A percentile compares a stretch with the other conserved stretches of the same genome.
Evolutionary conservation across 2,329 filamentous ascomycete species (phyloP).

Genomic region (Orbilia ellipsospora): DNA sequence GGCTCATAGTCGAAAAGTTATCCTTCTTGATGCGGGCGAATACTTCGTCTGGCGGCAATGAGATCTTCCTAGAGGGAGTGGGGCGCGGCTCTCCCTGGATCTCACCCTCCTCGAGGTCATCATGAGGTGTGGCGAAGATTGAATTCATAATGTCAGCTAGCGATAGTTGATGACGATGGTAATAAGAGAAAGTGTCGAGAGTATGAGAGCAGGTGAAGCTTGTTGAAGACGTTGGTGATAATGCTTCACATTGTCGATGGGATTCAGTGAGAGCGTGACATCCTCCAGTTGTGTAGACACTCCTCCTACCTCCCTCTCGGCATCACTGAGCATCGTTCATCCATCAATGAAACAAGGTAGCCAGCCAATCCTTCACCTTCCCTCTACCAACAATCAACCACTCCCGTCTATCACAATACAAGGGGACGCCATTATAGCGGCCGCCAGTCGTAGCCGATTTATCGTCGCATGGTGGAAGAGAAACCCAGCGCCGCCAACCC

Average conservation of each 20-base stretch:
- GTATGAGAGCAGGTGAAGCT: too few relatives aligned
- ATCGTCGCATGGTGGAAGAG: too few relatives aligned
- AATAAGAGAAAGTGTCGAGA: background rate
- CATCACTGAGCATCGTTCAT: too few relatives aligned
- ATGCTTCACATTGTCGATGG: too few relatives aligned
- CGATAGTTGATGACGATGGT: background rate
- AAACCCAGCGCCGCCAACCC: conserved; percentile 3
- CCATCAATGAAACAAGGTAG: background rate
- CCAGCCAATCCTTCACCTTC: background rate
- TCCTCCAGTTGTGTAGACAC: too few relatives aligned
- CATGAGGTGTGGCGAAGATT: background rate
- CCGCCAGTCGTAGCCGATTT: too few relatives aligned
- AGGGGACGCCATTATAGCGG: too few relatives aligned
- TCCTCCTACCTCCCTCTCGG: too few relatives aligned
- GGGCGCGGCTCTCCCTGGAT: background rate
- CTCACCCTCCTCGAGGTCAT: conserved; percentile 18
- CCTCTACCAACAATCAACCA: background rate
- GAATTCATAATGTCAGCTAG: background rate
- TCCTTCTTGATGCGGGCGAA: conserved; percentile 9
- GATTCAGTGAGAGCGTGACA: too few relatives aligned
- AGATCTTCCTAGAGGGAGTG: background rate
- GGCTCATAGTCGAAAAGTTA: conserved; percentile 35
- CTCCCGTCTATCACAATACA: too few relatives aligned
- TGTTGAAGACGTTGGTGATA: too few relatives aligned
- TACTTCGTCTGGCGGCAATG: conserved; percentile 1